phyloP scores from a whole-genome alignment of 768 basidiomycete species.

The Suillus luteus region DNA sequence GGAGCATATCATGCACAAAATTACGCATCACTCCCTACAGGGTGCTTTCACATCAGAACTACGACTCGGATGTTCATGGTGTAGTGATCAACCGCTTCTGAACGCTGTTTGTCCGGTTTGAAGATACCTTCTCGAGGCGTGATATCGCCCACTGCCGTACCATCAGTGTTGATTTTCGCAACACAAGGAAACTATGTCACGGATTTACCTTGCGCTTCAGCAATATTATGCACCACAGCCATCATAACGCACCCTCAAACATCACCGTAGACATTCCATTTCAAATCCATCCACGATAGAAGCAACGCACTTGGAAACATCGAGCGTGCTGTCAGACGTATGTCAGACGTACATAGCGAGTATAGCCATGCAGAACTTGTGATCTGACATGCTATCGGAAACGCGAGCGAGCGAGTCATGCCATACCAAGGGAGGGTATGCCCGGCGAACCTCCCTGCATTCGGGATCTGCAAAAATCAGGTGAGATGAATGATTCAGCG shows the following conservation, averaged over 20 bases:
- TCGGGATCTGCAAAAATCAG: conserved; percentile 57
- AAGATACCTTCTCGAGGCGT: conserved; percentile 86
- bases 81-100: conserved; percentile 59
- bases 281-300: not conserved
- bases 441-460: conserved; percentile 69
- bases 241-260: conserved; percentile 80
- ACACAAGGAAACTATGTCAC: too few relatives aligned
- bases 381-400: conserved; percentile 78
- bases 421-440: not conserved
- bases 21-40: conserved; percentile 85
- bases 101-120: conserved; percentile 73
- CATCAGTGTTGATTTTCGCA: not conserved
- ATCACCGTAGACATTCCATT: not conserved
- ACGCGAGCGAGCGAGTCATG: conserved; percentile 3
- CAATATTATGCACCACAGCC: conserved; percentile 93
- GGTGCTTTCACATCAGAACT: conserved; percentile 15
- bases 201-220: conserved; percentile 81
- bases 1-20: conserved; percentile 89
- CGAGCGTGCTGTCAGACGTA: conserved; percentile 69
- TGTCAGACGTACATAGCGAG: conserved; percentile 68
- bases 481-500: conserved; percentile 8
- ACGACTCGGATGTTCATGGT: not conserved
- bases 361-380: conserved; percentile 98
- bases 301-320: conserved; percentile 64
- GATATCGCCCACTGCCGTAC: conserved; percentile 81